Conservation (phyloP, 2,329 filamentous ascomycete species). For the Fusarium dimerum region DNA sequence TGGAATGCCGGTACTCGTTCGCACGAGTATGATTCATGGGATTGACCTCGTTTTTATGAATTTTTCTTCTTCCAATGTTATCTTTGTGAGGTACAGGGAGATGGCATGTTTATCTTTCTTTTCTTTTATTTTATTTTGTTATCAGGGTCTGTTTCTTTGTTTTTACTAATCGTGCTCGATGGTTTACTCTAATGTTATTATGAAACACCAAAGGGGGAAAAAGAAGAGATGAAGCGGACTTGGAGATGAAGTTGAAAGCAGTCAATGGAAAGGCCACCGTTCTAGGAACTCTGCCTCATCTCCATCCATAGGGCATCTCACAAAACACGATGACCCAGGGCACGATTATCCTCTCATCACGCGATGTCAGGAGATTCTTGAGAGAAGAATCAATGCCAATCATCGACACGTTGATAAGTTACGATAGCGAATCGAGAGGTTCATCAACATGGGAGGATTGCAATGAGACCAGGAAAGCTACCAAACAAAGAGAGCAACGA, state of each 20-base stretch:
- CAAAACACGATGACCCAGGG: no score
- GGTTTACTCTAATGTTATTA: conserved; percentile 6
- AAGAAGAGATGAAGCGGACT: conserved; percentile 1
- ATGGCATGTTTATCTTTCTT: conserved; percentile 25
- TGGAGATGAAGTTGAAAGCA: background rate
- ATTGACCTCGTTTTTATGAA: conserved; percentile 20
- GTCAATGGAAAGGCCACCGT: background rate
- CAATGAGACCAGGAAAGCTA: no score
- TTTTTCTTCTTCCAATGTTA: conserved; percentile 24
- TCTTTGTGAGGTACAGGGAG: conserved; percentile 30
- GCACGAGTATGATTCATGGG: conserved; percentile 24
- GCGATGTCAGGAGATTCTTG: no score
- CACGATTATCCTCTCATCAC: no score
- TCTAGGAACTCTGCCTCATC: background rate
- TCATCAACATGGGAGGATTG: no score
- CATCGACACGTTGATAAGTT: no score
- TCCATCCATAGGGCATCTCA: no score
- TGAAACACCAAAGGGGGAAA: background rate
- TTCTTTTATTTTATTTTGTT: conserved; percentile 17
- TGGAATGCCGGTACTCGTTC: conserved; percentile 26
- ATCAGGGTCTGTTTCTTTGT: conserved; percentile 9
- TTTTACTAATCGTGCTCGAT: conserved; percentile 28
- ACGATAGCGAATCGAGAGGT: no score
- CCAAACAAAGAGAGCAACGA: no score
- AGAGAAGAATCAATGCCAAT: no score